phyloP scores from a whole-genome alignment of 352 stramenopile genomes.

The Phytophthora rubi region DNA sequence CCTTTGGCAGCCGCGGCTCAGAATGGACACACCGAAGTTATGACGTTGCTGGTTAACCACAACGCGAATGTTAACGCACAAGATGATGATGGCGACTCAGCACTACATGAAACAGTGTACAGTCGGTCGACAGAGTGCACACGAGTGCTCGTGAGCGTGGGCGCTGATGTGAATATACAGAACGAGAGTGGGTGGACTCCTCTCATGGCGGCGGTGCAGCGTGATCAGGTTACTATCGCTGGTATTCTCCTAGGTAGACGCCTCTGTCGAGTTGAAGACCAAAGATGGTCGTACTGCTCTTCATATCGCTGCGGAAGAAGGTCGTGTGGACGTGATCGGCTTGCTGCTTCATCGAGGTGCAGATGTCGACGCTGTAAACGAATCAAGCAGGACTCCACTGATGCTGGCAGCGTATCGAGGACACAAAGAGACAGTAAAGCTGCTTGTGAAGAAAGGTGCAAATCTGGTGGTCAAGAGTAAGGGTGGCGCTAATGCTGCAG shows the following conservation, averaged over 20 bases:
- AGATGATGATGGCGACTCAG: slow-evolving; percentile 19
- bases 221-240: slow-evolving; percentile 9
- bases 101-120: slow-evolving; percentile 27
- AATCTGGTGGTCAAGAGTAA: slow-evolving; percentile 1
- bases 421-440: slow-evolving; percentile 12
- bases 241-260: slow-evolving; percentile 9
- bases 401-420: slow-evolving; percentile 21
- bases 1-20: slow-evolving; percentile 5
- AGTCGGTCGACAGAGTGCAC: slow-evolving; percentile 1
- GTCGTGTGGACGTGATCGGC: slow-evolving; percentile 5
- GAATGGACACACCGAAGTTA: slow-evolving; percentile 12
- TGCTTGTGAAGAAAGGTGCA: slow-evolving; percentile 11
- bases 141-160: neutral
- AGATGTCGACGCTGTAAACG: slow-evolving; percentile 2
- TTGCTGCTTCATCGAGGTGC: slow-evolving; percentile 11
- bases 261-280: neutral
- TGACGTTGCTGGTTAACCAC: slow-evolving; percentile 18
- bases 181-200: slow-evolving; percentile 17
- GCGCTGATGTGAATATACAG: neutral
- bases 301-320: slow-evolving; percentile 24
- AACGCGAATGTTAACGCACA: slow-evolving; percentile 6
- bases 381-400: slow-evolving; percentile 6
- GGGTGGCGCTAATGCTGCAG: neutral
- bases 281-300: slow-evolving; percentile 14
- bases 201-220: slow-evolving; percentile 14